Evolutionary conservation across 768 basidiomycete species (phyloP), one percentile per base, ranked within the genome.

Genomic region (Leccinum subtestaceum): DNA sequence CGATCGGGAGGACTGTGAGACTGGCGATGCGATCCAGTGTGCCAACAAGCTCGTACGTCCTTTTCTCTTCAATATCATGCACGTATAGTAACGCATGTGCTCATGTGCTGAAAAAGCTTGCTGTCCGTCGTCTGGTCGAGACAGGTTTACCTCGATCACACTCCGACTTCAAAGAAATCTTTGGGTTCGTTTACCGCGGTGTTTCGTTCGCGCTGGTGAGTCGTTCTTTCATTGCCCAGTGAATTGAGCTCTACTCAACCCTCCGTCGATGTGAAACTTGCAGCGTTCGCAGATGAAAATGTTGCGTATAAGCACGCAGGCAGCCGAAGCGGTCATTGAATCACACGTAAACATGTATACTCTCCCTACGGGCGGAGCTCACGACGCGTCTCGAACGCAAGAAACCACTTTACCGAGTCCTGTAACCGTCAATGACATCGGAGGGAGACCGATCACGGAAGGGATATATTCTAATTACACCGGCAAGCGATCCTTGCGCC

Each of bases 41-140:
- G 75, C 77, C 5, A 89, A 88, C 67, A 89, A 85, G 70, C 78
- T 78, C 60, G 88, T 88, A 61, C 65, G 79, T 71, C 50, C 11
- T 43, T 57, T 31, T 51, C 17, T 23, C 19, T n/a, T 25, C 5
- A 23, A 40, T 40, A 2, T 23, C 23, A 23, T 23, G 23, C 23
- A 23, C 2, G 23, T 23, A 23, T 23, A 23, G 23, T 23, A 23
- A 23, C 23, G 23, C 23, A 23, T 23, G 23, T 23, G 23, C 23
- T 2, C 23, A 2, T 23, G 23, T 23, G 23, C 23, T 82, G 25
- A 81, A 81, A 69, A 73, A 71, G 53, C 63, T 73, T 25, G 68
- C 76, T 8, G 74, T 74, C 9, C 71, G 65, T 9, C 69, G 66
- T 34, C 72, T 80, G 1, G 54, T 65, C 2, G 58, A 62, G 10